phyloP scores from a whole-genome alignment of 768 basidiomycete species.

The Coprinellus micaceus region DNA sequence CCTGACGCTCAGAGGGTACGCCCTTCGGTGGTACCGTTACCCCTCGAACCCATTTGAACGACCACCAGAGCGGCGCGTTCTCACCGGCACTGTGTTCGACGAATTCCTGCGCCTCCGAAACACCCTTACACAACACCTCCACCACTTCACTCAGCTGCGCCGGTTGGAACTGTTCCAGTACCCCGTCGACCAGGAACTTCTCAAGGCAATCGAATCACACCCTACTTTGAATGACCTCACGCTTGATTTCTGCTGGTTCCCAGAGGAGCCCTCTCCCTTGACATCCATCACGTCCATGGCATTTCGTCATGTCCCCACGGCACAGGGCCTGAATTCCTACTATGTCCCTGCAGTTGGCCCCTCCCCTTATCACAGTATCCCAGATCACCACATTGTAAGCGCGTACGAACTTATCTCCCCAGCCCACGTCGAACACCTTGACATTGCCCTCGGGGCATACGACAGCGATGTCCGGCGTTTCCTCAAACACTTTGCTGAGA shows the following conservation, averaged over 20 bases:
- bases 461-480: neutral
- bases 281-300: neutral
- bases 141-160: neutral
- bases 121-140: neutral
- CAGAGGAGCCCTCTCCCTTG: neutral
- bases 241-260: neutral
- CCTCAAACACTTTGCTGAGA: neutral
- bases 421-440: neutral
- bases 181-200: neutral
- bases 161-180: neutral
- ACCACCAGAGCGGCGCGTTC: neutral
- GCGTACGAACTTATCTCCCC: neutral
- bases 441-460: neutral
- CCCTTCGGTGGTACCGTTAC: too few species aligned
- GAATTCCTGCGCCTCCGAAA: neutral
- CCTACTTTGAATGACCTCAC: neutral
- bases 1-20: neutral
- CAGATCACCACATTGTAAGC: neutral
- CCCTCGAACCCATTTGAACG: neutral
- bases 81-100: neutral
- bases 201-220: neutral
- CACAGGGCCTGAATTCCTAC: neutral
- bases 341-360: neutral
- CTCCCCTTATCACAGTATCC: neutral
- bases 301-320: neutral